Percentiles rank a stretch among this genome's conserved stretches.
Conservation (phyloP, 2,329 filamentous ascomycete species). For the Trichoderma brevicompactum region DNA sequence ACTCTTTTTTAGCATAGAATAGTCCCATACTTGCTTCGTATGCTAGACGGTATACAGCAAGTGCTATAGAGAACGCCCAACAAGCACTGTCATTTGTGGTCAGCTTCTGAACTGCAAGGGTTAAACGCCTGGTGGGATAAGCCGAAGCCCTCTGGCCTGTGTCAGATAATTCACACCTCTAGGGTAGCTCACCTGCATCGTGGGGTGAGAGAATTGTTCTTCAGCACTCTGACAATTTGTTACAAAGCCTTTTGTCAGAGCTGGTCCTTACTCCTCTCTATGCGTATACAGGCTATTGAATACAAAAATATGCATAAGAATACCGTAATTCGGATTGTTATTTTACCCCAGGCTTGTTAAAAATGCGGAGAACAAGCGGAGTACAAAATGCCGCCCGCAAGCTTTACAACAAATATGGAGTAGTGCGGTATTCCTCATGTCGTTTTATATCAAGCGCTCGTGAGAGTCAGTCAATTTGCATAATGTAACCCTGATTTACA, state of each 20-base stretch:
- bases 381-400: neutral
- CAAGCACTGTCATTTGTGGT: neutral
- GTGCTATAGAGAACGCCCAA: neutral
- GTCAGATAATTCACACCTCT: neutral
- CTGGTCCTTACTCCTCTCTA: neutral
- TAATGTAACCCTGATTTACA: neutral
- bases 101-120: constrained; percentile 6
- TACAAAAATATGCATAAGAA: too few species aligned
- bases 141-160: neutral
- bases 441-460: neutral
- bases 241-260: neutral
- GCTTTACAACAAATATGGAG: neutral
- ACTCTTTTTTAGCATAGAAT: neutral
- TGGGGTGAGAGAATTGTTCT: neutral
- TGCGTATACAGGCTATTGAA: too few species aligned
- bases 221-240: too few species aligned
- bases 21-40: neutral
- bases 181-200: neutral
- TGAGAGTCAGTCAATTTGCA: neutral
- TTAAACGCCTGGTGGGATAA: neutral
- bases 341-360: neutral
- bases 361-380: neutral
- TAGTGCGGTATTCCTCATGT: neutral
- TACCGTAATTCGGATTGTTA: neutral
- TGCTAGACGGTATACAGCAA: constrained; percentile 12